Conservation (phyloP, 176 grass and related monocot genomes). For the Avena insularis region DNA sequence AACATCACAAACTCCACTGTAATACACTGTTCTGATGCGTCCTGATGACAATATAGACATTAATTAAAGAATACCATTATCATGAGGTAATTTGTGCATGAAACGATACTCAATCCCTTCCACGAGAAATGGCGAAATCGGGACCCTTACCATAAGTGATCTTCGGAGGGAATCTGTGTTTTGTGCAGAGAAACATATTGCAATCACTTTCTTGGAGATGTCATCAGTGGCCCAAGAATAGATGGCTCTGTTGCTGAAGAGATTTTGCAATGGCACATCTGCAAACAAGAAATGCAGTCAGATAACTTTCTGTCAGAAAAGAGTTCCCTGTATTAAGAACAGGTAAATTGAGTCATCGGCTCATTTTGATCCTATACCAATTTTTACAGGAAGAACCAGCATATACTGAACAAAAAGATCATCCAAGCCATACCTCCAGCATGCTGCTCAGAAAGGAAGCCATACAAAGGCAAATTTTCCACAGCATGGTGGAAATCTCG, state of each 20-base stretch:
- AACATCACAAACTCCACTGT: constrained; percentile 82
- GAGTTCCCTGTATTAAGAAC: neutral
- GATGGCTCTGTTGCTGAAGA: constrained; percentile 76
- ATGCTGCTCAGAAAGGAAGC: constrained; percentile 52
- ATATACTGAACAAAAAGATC: constrained; percentile 32
- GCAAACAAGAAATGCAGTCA: constrained; percentile 36
- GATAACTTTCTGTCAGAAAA: constrained; percentile 4
- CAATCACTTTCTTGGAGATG: constrained; percentile 90
- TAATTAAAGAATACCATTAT: neutral
- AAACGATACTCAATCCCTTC: neutral
- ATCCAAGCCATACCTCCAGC: constrained; percentile 47
- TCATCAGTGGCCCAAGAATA: constrained; percentile 83
- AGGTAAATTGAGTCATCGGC: constrained; percentile 10
- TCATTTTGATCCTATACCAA: neutral
- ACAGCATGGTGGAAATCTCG: constrained; percentile 88
- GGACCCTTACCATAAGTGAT: constrained; percentile 73
- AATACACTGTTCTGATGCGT: constrained; percentile 86
- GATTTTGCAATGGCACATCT: constrained; percentile 65
- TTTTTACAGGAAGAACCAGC: neutral
- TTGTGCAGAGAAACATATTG: constrained; percentile 66
- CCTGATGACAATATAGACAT: constrained; percentile 48
- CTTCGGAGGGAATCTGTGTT: constrained; percentile 65
- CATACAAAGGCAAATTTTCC: constrained; percentile 69
- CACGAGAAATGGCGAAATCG: neutral
- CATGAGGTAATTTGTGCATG: neutral